Percentiles rank a stretch among this genome's conserved stretches.
These are phyloP conservation scores for Diospyros kaki DNA, from an alignment of 148 eudicot species.

Conservation along the genomic window DNA sequence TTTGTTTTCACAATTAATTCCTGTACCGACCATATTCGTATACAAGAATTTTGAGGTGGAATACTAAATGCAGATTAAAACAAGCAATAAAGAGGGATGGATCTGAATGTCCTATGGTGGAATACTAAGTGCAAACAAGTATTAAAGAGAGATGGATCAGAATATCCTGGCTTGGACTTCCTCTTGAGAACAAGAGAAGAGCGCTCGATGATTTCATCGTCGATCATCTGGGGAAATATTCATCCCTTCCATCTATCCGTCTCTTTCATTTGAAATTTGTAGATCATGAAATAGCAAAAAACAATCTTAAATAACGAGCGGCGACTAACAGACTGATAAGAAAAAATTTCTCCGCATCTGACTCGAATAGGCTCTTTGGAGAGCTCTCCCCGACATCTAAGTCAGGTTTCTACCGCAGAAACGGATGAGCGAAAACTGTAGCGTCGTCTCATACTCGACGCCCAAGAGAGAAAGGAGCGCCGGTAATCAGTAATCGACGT, in stretches of 20 bases:
- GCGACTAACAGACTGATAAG: too few relatives aligned
- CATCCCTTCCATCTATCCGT: conserved; percentile 16
- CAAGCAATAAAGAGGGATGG: background rate
- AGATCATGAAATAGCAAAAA: too few relatives aligned
- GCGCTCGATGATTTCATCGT: conserved; percentile 19
- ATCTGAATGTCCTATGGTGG: too few relatives aligned
- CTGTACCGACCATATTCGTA: too few relatives aligned
- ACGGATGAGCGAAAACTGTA: conserved; percentile 7
- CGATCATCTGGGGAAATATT: conserved; percentile 24
- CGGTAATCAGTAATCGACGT: conserved; percentile 19
- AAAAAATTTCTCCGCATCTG: conserved; percentile 9
- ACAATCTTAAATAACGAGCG: background rate
- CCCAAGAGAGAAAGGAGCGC: background rate
- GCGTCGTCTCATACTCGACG: conserved; percentile 19
- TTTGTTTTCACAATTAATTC: too few relatives aligned
- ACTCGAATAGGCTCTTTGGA: background rate
- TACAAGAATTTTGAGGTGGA: background rate
- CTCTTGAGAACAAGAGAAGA: background rate
- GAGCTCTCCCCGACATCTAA: background rate
- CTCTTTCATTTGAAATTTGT: too few relatives aligned
- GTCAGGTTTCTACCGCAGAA: background rate
- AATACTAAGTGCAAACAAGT: too few relatives aligned
- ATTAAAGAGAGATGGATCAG: conserved; percentile 10
- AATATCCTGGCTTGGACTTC: conserved; percentile 24
- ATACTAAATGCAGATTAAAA: background rate